Base-by-base conservation (phyloP, 23 red algal genomes). In the Chondrus crispus region DNA sequence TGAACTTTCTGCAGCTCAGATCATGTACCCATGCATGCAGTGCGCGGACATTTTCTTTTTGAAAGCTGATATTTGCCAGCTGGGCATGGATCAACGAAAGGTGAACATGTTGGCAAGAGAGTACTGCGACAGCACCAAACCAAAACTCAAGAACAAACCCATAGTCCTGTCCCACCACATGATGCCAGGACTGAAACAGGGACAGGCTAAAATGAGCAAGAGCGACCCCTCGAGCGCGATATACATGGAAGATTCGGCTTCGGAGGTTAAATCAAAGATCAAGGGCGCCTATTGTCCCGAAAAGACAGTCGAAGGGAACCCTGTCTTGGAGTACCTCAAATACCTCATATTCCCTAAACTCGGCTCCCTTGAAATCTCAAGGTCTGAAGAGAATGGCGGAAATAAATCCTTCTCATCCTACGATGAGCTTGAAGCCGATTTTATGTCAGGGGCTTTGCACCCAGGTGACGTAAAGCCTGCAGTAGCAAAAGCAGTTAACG, bases 21-120 rank as follows among this genome's bases (percentile, higher is more conserved):
- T 98, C 51, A 91, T 98, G 82, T 98, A 98, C 80, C 97, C 97
- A 13, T 98, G 97, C 85, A 98, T 98, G 97, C 97, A 98, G 69
- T 96, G 94, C 62, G 97, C 97, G 13, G 97, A 98, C 82, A 96
- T 98, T 4, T 98, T 98, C 76, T 98, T 98, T 69, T 84, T 98
- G 19, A 93, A 92, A 13, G 97, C 97, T 16, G 97, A 98, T 58
- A 96, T 98, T 44, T 98, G 97, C 58, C 97, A 98, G 72, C 91
- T 98, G 68, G 97, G 97, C n/a, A 96, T 96, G 93, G 97, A 98
- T 55, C 97, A 98, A 62, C 46, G 90, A 68, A 98, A 98, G 80
- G 97, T 98, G 40, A 98, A 98, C 89, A 95, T 98, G 93, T 94
- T 98, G 4, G 97, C 97, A 20, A 68, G 97, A 36, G 97, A 98